Base-by-base conservation (phyloP, 2,329 filamentous ascomycete genomes). In the Calonectria montana region DNA sequence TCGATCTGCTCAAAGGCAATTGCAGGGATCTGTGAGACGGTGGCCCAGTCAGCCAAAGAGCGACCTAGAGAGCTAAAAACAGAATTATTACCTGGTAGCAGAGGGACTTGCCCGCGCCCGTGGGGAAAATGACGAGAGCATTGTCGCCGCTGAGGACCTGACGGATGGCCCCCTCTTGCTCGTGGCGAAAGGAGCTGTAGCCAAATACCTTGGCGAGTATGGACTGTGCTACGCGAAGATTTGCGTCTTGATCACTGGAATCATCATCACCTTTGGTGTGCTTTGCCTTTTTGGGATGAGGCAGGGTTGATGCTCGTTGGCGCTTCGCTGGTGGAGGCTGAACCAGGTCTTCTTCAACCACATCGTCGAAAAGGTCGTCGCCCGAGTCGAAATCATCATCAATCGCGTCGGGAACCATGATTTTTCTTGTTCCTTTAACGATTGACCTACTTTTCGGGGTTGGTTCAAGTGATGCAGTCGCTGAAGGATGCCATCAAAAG, bases 81-180 rank as follows among this genome's bases (percentile, higher is more conserved):
- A 29, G 18, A 45, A 8, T 63, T 39, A 35, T 53, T 23, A 86
- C 86, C 80, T 87, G 86, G 57, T 87, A 88, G 65, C 86, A 88
- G 5, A 88, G 80, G 0, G 86, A 87, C 72, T 88, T 88, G n/a
- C 86, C 86, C 16, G 85, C 86, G 2, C 86, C 86, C 0, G 86
- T 88, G 4, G 86, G 86, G 65, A 88, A 88, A 23, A 88, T 76
- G 5, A 84, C 84, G 0, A 88, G 81, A 0, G 83, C 76, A 69
- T 85, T 88, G 13, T 86, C 74, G 0, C 85, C 86, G 8, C 62
- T 66, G 2, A 88, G 76, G 10, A 85, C 78, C 3, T 80, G 73
- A 8, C 74, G 66, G 29, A 88, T 87, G 16, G 84, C 85, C 0
- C 77, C 82, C 31, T 84, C 82, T 68, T 88, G 86, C 71, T 88